A percentile compares a stretch with the other conserved stretches of the same genome.
Conservation (phyloP, 116 monocot genomes). For the Zostera marina region DNA sequence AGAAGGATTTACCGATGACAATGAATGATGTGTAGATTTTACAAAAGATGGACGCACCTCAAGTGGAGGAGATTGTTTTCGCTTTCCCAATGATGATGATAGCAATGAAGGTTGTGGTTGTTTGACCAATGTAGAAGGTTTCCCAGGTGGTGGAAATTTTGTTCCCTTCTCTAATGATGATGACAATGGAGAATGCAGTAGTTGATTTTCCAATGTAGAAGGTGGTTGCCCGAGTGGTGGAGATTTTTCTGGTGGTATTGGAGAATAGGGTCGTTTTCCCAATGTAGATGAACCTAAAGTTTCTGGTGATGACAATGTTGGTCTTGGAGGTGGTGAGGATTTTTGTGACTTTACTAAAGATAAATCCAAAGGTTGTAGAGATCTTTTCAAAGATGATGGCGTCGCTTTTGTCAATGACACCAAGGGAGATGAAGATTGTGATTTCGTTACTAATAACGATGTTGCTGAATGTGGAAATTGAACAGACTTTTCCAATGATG, state of each 20-base stretch:
- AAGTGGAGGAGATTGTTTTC: too few relatives aligned
- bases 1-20: too few relatives aligned
- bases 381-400: background rate
- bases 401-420: background rate
- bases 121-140: too few relatives aligned
- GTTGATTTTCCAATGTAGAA: too few relatives aligned
- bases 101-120: background rate
- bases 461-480: slow-evolving; percentile 16
- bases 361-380: slow-evolving; percentile 10
- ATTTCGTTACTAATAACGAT: slow-evolving; percentile 33
- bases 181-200: too few relatives aligned
- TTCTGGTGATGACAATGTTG: background rate
- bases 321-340: slow-evolving; percentile 28
- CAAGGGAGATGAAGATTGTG: slow-evolving; percentile 13
- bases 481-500: background rate
- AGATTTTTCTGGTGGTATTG: too few relatives aligned
- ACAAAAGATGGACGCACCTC: too few relatives aligned
- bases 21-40: too few relatives aligned
- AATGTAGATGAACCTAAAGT: too few relatives aligned
- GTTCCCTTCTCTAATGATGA: slow-evolving; percentile 23
- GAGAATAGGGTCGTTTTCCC: background rate
- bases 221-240: slow-evolving; percentile 40
- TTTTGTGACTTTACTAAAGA: slow-evolving; percentile 17
- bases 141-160: slow-evolving; percentile 12
- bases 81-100: background rate